These are phyloP conservation scores for Coemansia sp. DNA, from an alignment of 192 early-diverging fungal species.

Conservation along the genomic window DNA sequence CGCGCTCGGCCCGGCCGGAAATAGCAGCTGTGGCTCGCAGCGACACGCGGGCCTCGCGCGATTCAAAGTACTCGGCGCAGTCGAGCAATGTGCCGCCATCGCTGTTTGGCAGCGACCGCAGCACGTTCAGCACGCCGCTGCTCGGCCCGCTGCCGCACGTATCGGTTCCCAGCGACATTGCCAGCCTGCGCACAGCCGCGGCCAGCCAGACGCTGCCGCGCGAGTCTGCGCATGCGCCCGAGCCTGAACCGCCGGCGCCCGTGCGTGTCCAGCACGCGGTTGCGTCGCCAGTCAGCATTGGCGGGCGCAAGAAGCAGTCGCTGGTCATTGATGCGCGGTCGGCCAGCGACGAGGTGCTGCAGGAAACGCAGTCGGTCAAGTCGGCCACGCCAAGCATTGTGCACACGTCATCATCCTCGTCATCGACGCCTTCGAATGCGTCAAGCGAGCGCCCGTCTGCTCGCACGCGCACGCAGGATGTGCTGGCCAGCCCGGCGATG, in stretches of 20 bases:
- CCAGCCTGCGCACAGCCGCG: conserved; percentile 33
- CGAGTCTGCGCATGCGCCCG: neutral
- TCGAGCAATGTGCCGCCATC: conserved; percentile 52
- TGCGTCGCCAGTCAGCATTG: conserved; percentile 47
- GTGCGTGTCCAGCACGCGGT: conserved; percentile 13
- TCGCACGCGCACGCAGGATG: neutral
- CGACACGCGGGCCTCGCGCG: conserved; percentile 15
- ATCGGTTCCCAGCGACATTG: conserved; percentile 46
- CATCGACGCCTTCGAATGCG: neutral
- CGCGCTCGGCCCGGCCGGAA: too few species aligned
- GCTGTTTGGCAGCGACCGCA: conserved; percentile 51
- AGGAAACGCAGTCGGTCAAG: conserved; percentile 25
- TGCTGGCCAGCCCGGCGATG: conserved; percentile 26
- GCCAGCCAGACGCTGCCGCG: conserved; percentile 1
- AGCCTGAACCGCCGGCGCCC: neutral
- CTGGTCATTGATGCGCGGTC: conserved; percentile 38
- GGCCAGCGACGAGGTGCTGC: conserved; percentile 39
- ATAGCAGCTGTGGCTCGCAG: conserved; percentile 7
- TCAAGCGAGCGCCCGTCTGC: neutral
- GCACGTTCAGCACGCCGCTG: conserved; percentile 42
- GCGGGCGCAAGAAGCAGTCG: conserved; percentile 47
- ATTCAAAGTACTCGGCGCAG: conserved; percentile 37
- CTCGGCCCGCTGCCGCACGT: conserved; percentile 32
- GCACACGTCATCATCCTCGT: conserved; percentile 4
- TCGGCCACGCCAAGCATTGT: conserved; percentile 22